These are phyloP conservation scores for Phialophora verrucosa DNA, from an alignment of 2,329 filamentous ascomycete species.

Conservation along the genomic window DNA sequence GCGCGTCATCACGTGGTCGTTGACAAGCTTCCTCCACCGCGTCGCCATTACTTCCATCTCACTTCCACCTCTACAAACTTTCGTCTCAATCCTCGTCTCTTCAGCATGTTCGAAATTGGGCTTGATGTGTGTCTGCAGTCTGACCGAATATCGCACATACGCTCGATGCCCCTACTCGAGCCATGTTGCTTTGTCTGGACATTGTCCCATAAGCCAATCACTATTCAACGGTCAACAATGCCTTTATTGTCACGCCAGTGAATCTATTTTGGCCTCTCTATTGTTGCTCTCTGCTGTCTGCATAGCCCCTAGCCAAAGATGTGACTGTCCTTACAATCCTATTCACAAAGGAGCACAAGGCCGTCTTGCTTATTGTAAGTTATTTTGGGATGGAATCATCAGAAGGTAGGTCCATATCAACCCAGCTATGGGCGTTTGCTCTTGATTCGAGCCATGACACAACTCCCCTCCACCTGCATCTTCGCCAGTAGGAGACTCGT, in stretches of 20 bases:
- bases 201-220: not conserved
- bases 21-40: not conserved
- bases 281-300: not conserved
- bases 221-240: not conserved
- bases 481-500: not conserved
- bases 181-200: not conserved
- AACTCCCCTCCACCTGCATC: not conserved
- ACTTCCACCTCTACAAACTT: not conserved
- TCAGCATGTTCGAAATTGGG: not conserved
- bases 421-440: not conserved
- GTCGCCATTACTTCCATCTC: not conserved
- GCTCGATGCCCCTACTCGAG: not conserved
- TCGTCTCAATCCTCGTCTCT: not conserved
- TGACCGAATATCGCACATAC: not conserved
- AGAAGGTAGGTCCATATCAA: constrained; percentile 7
- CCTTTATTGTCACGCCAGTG: not conserved
- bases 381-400: constrained; percentile 4
- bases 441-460: not conserved
- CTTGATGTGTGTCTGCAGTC: not conserved
- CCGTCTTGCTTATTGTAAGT: not conserved
- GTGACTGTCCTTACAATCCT: not conserved
- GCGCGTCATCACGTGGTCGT: constrained; percentile 2
- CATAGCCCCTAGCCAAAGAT: not conserved
- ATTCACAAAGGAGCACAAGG: constrained; percentile 1
- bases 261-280: not conserved